Base-by-base conservation (phyloP, 495 filamentous ascomycete genomes). In the Penicillium flavigenum region DNA sequence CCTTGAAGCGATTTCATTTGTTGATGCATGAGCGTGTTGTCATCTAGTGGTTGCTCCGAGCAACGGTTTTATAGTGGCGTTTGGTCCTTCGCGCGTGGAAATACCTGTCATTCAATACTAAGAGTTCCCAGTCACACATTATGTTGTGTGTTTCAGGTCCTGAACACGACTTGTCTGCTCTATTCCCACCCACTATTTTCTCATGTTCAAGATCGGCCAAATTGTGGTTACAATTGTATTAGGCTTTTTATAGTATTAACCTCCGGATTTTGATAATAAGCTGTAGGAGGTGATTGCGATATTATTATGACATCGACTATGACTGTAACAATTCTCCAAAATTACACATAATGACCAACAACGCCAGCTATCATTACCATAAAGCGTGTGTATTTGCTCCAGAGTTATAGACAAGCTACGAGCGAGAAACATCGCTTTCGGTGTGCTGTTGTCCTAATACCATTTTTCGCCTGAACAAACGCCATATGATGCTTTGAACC, bases 41-140 rank as follows among this genome's bases (percentile, higher is more conserved):
- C 68, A 54, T 50, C 61, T 56, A 49, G 26, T 54, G 55, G 74
- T 76, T 76, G 74, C 74, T 67, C 62, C 48, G 63, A 66, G 70
- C 74, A 76, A 77, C 67, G 34, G 27, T 49, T 47, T 47, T 11
- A 47, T 3, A 47, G 63, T 64, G 62, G 58, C n/a, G 42, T 50
- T 66, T 53, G 29, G 2, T 1, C 4, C 7, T 17, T 38, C 11
- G 5, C 2, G 9, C 34, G 65, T 68, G 65, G 63, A 46, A 57
- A 16, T 60, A 34, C 5, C 27, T 14, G 2, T 5, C 0, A 1
- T 16, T 20, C 2, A 8, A n/a, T 26, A 26, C 10, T 16, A 17
- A 10, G 5, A 3, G 12, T 3, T 17, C 6, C 6, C 20, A 36
- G 19, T 5, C 20, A 7, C 5, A 50, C 8, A 2, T 5, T 9